Evolutionary conservation across 768 basidiomycete species (phyloP), one percentile per base, ranked within the genome.

Genomic region (Macrolepiota albuminosa): DNA sequence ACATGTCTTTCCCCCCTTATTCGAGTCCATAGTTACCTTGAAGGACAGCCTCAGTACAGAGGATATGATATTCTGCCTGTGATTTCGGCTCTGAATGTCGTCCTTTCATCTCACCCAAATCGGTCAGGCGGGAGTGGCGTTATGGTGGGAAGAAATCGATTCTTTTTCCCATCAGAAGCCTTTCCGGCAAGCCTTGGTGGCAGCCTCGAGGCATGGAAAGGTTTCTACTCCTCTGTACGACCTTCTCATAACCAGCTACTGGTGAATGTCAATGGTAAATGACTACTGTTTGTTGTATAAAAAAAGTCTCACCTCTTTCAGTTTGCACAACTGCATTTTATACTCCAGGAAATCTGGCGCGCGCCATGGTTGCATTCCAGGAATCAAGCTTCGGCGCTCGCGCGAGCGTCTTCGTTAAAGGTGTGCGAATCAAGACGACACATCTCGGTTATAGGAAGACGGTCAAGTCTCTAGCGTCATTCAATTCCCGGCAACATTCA

Each of bases 391-490:
- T 83, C 61, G 84, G 85, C 13, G 89, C 84, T 3, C 81, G 84
- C 29, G 67, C 78, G 37, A 76, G 75, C n/a, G 82, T 72, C 0
- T 93, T 91, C 63, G 86, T 82, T 43, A 84, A 78, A 60, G 81
- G 88, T 8, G 79, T 92, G 2, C 76, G 91, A 42, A 74, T 93
- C 50, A 78, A 77, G 68, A 84, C 89, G 1, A 79, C 70, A 2
- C 90, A 93, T 71, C 76, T 93, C 14, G 84, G 84, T n/a, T 87
- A 91, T 66, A 83, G 76, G 67, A 93, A 91, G 73, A 84, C 86
- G 0, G 79, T 93, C 60, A 88, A 87, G 69, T 70, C 70, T 2
- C 68, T 89, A 14, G 75, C 77, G 13, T 74, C 75, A 26, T 68
- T 84, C 39, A 80, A 75, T 26, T 77, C 89, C 0, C 72, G 68